phyloP scores from a whole-genome alignment of 2,329 filamentous ascomycete species.

The Bertia moriformis region DNA sequence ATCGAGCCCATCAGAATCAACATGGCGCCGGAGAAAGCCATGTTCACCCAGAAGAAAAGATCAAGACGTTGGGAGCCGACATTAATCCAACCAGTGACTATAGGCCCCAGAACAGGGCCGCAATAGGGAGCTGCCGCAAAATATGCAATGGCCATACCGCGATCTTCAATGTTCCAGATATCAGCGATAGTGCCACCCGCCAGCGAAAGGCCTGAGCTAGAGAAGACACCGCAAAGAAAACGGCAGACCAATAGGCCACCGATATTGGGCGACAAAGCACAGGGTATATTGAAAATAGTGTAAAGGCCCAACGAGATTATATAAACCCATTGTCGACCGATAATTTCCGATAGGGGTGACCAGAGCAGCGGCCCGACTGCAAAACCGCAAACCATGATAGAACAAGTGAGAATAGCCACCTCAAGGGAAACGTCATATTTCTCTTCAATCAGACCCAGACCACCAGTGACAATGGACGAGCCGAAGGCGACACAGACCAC shows the following conservation, averaged over 20 bases:
- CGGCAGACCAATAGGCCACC: slow-evolving; percentile 12
- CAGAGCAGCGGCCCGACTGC: slow-evolving; percentile 11
- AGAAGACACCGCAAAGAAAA: slow-evolving; percentile 12
- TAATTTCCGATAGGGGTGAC: slow-evolving; percentile 14
- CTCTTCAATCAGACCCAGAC: background rate
- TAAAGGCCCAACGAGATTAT: slow-evolving; percentile 15
- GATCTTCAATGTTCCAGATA: background rate
- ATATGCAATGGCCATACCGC: slow-evolving; percentile 1
- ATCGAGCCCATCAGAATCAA: slow-evolving; percentile 3
- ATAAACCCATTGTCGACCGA: slow-evolving; percentile 15
- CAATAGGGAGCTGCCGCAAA: slow-evolving; percentile 1
- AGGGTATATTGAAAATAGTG: slow-evolving; percentile 17
- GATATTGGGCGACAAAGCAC: slow-evolving; percentile 15
- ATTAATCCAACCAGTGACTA: background rate
- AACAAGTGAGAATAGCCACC: background rate
- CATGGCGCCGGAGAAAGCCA: slow-evolving; percentile 10
- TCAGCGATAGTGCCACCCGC: slow-evolving; percentile 13
- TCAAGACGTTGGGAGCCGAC: slow-evolving; percentile 12
- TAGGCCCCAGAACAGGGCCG: background rate
- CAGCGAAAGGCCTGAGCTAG: slow-evolving; percentile 12
- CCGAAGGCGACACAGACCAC: background rate
- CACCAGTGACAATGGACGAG: background rate
- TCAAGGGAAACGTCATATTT: slow-evolving; percentile 1
- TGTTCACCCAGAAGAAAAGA: slow-evolving; percentile 15
- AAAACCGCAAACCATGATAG: slow-evolving; percentile 1